Base-by-base conservation (phyloP, 2,329 filamentous ascomycete species). In the Tetracladium maxilliforme region DNA sequence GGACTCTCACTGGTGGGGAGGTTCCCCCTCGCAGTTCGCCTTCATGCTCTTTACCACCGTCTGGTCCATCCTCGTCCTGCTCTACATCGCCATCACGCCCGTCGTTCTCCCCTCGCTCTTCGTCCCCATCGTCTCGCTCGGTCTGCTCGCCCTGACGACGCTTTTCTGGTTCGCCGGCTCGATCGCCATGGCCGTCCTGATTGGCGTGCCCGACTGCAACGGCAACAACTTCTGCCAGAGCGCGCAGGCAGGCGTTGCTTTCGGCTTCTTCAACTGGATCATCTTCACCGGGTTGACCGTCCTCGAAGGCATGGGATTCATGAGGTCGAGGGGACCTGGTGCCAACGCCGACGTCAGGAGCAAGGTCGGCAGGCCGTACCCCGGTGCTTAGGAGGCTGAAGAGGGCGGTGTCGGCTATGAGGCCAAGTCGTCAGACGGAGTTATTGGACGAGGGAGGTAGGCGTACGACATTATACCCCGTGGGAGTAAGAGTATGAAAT, bases 161-260 rank as follows among this genome's bases (percentile, higher is more conserved):
- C 61, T 92, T 29, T 92, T 92, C 58, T 93, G 84, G 84, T 90
- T 94, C 43, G 74, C 77, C 1, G 83, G 82, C 6, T 78, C 83
- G 40, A 73, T 92, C 36, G 81, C 82, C 1, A 51, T 86, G 8
- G 82, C 77, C 1, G 74, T 71, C 12, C 59, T 60, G 28, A 51
- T 83, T 29, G 65, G 66, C 26, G 59, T 65, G 10, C 54, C 67
- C 0, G 49, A 44, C 7, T 54, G 63, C 29, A 73, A 70, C 42
- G 58, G 53, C 21, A 55, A 58, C 21, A 54, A 48, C 11, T 58
- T 56, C 10, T 86, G 79, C 47, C 56, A 58, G 22, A 54, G 64
- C 8, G 52, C 64, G 7, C 69, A 78, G 50, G 74, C 74, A 4
- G 70, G 65, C 3, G 58, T 68, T 7, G 75, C 65, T 1, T 74